Percentiles rank a stretch among this genome's conserved stretches.
phyloP scores from a whole-genome alignment of 441 rosid species.

The Jatropha podagrica region DNA sequence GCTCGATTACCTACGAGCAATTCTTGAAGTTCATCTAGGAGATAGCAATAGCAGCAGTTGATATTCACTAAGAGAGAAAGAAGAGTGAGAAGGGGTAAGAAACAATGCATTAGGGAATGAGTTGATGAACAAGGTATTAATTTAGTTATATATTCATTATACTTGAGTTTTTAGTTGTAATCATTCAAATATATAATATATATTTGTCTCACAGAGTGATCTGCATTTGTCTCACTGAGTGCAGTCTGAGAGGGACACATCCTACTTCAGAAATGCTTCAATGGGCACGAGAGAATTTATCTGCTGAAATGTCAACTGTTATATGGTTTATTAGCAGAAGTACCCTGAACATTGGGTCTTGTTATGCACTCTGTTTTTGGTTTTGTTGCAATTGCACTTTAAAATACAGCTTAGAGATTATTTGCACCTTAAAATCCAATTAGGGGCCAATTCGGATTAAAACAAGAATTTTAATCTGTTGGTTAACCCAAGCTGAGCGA shows the following conservation, averaged over 20 bases:
- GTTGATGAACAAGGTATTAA: not conserved
- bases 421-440: too few relatives aligned
- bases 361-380: too few relatives aligned
- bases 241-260: not conserved
- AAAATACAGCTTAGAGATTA: too few relatives aligned
- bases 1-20: conserved; percentile 66
- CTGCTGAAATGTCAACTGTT: not conserved
- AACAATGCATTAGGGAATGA: not conserved
- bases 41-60: conserved; percentile 9
- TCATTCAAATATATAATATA: not conserved
- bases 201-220: too few relatives aligned
- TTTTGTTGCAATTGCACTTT: too few relatives aligned
- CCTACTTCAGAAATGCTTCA: not conserved
- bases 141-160: not conserved
- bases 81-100: not conserved
- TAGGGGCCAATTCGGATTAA: too few relatives aligned
- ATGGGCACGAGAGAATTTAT: not conserved
- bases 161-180: not conserved
- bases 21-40: conserved; percentile 54
- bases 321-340: too few relatives aligned
- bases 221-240: not conserved
- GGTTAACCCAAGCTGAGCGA: too few relatives aligned
- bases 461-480: too few relatives aligned
- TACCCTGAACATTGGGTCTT: too few relatives aligned
- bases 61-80: not conserved